phyloP scores from a whole-genome alignment of 176 grass and related monocot species.

The Miscanthus lutarioriparius region DNA sequence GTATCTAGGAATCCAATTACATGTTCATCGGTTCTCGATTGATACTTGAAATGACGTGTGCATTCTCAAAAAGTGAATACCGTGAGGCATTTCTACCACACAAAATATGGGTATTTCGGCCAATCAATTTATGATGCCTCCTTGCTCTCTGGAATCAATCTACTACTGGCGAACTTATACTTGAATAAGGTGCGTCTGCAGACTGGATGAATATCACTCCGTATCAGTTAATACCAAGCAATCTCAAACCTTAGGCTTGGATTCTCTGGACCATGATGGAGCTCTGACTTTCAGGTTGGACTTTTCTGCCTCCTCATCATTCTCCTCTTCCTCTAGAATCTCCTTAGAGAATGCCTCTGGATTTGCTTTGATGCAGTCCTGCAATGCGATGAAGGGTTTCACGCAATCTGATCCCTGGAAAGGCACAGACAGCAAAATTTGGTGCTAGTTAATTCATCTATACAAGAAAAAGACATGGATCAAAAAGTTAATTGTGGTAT shows the following conservation, averaged over 20 bases:
- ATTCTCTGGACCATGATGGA: slow-evolving; percentile 87
- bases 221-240: slow-evolving; percentile 3
- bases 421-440: slow-evolving; percentile 14
- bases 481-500: too few species aligned
- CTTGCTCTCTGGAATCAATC: slow-evolving; percentile 19
- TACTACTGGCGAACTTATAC: background rate
- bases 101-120: slow-evolving; percentile 5
- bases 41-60: background rate
- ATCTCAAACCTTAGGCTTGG: slow-evolving; percentile 65
- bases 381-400: slow-evolving; percentile 72
- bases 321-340: slow-evolving; percentile 72
- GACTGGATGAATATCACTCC: background rate
- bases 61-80: background rate
- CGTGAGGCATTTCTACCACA: slow-evolving; percentile 1
- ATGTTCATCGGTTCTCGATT: background rate
- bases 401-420: slow-evolving; percentile 95
- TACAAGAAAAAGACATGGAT: too few species aligned
- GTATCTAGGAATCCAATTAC: background rate
- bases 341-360: slow-evolving; percentile 92
- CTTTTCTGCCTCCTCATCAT: slow-evolving; percentile 57
- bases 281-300: slow-evolving; percentile 60
- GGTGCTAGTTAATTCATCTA: background rate
- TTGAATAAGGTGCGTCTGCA: background rate
- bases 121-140: background rate
- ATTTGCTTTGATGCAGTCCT: slow-evolving; percentile 85